Base-by-base conservation (phyloP, 169 alveolate genomes). In the Plasmodium adleri region DNA sequence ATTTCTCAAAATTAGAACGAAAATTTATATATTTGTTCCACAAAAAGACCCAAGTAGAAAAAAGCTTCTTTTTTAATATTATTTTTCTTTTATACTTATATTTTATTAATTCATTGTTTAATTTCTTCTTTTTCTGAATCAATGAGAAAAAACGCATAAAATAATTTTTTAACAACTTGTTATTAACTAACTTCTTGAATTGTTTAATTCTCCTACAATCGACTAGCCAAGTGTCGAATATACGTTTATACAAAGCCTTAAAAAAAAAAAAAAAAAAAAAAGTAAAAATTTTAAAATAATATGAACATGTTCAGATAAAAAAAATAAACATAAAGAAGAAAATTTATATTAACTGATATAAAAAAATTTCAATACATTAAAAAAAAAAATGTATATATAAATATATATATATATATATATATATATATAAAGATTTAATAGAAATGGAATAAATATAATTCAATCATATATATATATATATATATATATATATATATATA, bases 231-330 rank as follows among this genome's bases (percentile, higher is more conserved):
- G 67, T 76, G 67, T 24, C 47, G 15, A 76, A 66, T 28, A 76
- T 43, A 6, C 74, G 39, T 45, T 76, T 76, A 50, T 76, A 76
- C 10, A 76, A 10, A n/a, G 78, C 76, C 89, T 76, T 10, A 17
- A 39, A 1, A 70, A 10, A 8, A 17, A 45, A 24, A 43, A 66
- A 43, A 43, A 17, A 43, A 26, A 26, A 32, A 32, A 32, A 32
- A 3, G 6, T 4, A 32, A 32, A 32, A 3, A 32, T 2, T 32
- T 1, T 32, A 2, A 2, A 32, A 32, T 32, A 4, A 32, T 1
- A 32, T 32, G 43, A 32, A 32, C 43, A 32, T 2, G 43, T 32
- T 32, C 43, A 2, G 43, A 32, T 32, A 4, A 32, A 32, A 28
- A 26, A 26, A 26, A 26, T 26, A 1, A 26, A 26, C 28, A 26